Evolutionary conservation across 768 basidiomycete species (phyloP), one percentile per base, ranked within the genome.

Genomic region (Podaxis rugospora): DNA sequence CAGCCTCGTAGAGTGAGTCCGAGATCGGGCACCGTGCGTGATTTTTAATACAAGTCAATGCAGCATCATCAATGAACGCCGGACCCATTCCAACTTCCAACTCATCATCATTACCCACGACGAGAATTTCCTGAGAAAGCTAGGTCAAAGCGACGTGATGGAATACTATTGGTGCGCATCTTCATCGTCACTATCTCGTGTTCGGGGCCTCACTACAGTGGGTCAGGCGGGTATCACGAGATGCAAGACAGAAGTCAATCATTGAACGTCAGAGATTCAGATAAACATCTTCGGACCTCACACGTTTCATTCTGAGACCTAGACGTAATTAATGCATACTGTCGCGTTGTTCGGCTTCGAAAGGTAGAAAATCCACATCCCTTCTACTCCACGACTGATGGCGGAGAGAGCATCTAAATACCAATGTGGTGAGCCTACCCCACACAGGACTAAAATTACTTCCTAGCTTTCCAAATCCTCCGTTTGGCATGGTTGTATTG

Each of bases 61-160:
- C 65, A 96, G 93, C 66, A 95, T 98, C 70, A 96, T 98, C 76
- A 88, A 95, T 61, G 95, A 98, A 68, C 87, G 95, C 62, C 89
- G 90, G 73, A 82, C 81, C 49, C 89, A 93, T 67, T 83, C 89
- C 4, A 97, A 96, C 71, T 97, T 98, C 82, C 97, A 99, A 75
- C 82, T 98, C 37, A 89, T 98, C 67, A 88, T 96, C 69, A 96
- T 95, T 73, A 99, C 97, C 2, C 96, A 98, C 72, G 95, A 98
- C 75, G 96, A 98, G 73, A 90, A 86, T 62, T 98, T 99, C 79
- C 80, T 99, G 51, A 82, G 86, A 36, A 93, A 93, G 68, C 82
- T 98, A 27, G 95, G 95, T 1, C 91, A 94, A 63, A 84, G 84
- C 63, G 88, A 93, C 64, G 92, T 93, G n/a, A 90, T 98, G 84